A percentile compares a stretch with the other conserved stretches of the same genome.
Conservation (phyloP, 495 filamentous ascomycete species). For the Lentithecium fluviatile region DNA sequence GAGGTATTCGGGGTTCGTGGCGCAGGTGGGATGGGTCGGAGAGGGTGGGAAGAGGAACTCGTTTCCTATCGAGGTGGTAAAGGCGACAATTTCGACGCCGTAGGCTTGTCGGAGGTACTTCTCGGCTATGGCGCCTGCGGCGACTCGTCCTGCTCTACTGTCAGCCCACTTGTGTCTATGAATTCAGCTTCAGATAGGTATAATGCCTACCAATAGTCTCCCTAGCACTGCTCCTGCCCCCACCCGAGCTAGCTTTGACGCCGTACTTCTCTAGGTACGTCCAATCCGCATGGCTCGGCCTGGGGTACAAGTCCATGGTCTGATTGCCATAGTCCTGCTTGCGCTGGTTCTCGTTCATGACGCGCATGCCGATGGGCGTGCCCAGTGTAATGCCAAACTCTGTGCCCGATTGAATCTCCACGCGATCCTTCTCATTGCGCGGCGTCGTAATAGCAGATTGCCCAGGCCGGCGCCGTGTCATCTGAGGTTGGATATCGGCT, state of each 20-base stretch:
- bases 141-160: constrained; percentile 64
- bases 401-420: constrained; percentile 90
- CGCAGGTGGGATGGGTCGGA: constrained; percentile 64
- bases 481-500: constrained; percentile 89
- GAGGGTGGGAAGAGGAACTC: constrained; percentile 84
- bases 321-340: constrained; percentile 89
- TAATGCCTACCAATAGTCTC: constrained; percentile 79
- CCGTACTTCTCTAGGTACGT: constrained; percentile 98
- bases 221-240: constrained; percentile 85
- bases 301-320: constrained; percentile 89
- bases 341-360: constrained; percentile 88
- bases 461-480: constrained; percentile 86
- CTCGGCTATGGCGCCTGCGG: constrained; percentile 92
- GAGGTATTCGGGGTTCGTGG: constrained; percentile 84
- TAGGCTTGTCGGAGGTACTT: constrained; percentile 82
- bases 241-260: constrained; percentile 88
- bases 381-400: constrained; percentile 91
- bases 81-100: constrained; percentile 87
- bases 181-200: background rate
- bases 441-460: constrained; percentile 90
- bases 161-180: constrained; percentile 4
- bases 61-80: constrained; percentile 79
- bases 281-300: constrained; percentile 93
- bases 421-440: constrained; percentile 86
- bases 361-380: constrained; percentile 85